Evolutionary conservation across 768 basidiomycete genomes (phyloP), one percentile per base, ranked within the genome.

Genomic region (Pulveroboletus sp.): DNA sequence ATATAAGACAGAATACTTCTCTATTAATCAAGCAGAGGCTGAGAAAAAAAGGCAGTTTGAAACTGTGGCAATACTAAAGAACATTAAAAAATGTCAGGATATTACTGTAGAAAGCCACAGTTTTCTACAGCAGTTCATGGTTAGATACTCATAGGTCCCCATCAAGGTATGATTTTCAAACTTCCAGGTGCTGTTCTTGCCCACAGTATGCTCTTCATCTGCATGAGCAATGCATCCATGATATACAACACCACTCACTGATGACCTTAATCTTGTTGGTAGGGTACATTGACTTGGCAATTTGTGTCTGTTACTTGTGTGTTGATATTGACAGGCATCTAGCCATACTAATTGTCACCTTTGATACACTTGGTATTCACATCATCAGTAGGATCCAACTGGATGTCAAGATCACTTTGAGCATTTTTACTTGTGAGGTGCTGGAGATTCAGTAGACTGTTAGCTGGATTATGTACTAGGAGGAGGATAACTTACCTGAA

Each of bases 221-320:
- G 35, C 11, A 54, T 71, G 59, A 65, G 58, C 37, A 14, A 72
- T 27, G 72, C 75, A 12, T 73, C 71, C 17, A 67, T 71, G 53
- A 78, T 76, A 70, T 77, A 74, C 2, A 47, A 42, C 43, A 46
- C 14, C 49, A 69, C 56, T 63, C 58, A 57, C 67, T 64, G 23
- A 64, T 60, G 39, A 68, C 51, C 24, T 71, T 68, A 7, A 72
- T 74, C 49, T 67, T 73, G 24, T 65, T 65, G 0, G 65, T 56
- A 34, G 70, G 70, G 50, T 68, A 76, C 67, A 74, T 69, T 19
- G 76, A 76, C 50, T 75, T 75, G 14, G 67, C 72, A 61, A 82
- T 67, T n/a, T 1, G 85, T 86, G 10, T 81, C 82, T 0, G 84
- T 83, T 17, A 77, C 78, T 56, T 86, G 83, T 0, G 82, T 83